phyloP scores from a whole-genome alignment of 2,329 filamentous ascomycete species.

The Herpotrichia juniperi region DNA sequence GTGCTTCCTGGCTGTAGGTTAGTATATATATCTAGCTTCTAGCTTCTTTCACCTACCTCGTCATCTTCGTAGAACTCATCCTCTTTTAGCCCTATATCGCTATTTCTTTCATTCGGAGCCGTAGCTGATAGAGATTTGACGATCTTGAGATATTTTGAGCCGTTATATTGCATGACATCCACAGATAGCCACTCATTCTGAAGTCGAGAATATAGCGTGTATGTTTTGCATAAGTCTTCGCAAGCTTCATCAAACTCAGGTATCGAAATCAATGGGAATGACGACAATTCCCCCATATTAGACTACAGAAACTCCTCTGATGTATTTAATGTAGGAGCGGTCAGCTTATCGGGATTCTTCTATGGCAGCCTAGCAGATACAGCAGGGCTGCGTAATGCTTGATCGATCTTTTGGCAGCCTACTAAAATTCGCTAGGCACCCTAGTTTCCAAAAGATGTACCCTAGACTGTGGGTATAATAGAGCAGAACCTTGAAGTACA shows the following conservation, averaged over 20 bases:
- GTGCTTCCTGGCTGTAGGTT: constrained; percentile 20
- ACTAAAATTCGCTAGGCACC: too few relatives aligned
- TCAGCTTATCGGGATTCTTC: too few relatives aligned
- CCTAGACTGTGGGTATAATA: too few relatives aligned
- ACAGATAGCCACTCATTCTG: constrained; percentile 33
- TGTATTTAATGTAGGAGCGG: too few relatives aligned
- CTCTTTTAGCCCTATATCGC: background rate
- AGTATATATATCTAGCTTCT: background rate
- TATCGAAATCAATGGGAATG: constrained; percentile 35
- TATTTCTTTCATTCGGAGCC: background rate
- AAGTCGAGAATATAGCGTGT: constrained; percentile 13
- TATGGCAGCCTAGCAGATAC: too few relatives aligned
- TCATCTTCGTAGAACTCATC: constrained; percentile 22
- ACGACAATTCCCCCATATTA: background rate
- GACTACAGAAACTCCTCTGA: too few relatives aligned
- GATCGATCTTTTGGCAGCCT: too few relatives aligned
- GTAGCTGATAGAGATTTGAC: constrained; percentile 19
- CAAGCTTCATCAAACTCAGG: constrained; percentile 39
- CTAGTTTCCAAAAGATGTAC: too few relatives aligned
- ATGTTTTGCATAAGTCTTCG: constrained; percentile 18
- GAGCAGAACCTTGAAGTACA: too few relatives aligned
- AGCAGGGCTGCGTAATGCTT: too few relatives aligned
- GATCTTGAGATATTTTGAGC: constrained; percentile 26
- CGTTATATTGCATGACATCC: constrained; percentile 19
- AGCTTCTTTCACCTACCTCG: constrained; percentile 11